Conservation (phyloP, 345 rosid genomes). For the Boechera retrofracta region DNA sequence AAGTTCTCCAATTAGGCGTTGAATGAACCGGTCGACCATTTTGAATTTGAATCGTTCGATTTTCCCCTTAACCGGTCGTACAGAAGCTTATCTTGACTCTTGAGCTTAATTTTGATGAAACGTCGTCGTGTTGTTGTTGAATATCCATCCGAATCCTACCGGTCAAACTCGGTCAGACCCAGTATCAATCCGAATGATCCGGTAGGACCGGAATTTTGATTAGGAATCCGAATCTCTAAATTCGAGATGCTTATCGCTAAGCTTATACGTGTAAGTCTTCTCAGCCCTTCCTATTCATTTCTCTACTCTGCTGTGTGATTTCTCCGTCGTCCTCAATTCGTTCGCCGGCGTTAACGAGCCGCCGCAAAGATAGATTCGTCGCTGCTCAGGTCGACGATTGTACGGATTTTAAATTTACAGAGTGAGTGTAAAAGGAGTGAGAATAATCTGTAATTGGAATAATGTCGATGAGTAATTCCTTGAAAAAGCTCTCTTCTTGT, state of each 20-base stretch:
- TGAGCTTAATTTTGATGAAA: background rate
- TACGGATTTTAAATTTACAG: constrained; percentile 6
- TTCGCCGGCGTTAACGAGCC: constrained; percentile 7
- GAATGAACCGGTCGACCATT: background rate
- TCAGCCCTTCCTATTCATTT: constrained; percentile 12
- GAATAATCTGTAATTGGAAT: constrained; percentile 3
- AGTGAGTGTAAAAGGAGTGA: background rate
- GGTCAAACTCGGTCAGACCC: background rate
- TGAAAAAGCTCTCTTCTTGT: constrained; percentile 55
- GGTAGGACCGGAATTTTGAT: constrained; percentile 32
- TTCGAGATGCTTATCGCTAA: constrained; percentile 25
- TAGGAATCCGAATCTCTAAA: constrained; percentile 30
- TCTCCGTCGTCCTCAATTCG: constrained; percentile 4
- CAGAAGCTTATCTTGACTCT: background rate
- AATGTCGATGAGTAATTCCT: constrained; percentile 52
- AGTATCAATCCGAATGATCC: constrained; percentile 8
- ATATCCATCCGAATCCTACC: background rate
- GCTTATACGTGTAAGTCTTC: constrained; percentile 14
- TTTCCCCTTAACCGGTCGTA: background rate
- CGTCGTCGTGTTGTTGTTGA: background rate
- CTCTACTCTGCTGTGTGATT: background rate
- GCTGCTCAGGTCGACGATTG: background rate
- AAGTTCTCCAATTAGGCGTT: background rate
- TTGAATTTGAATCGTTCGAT: background rate
- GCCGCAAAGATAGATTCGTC: background rate